These are phyloP conservation scores for Pulveroboletus sp. DNA, from an alignment of 1,284 basidiomycete species.

Conservation along the genomic window DNA sequence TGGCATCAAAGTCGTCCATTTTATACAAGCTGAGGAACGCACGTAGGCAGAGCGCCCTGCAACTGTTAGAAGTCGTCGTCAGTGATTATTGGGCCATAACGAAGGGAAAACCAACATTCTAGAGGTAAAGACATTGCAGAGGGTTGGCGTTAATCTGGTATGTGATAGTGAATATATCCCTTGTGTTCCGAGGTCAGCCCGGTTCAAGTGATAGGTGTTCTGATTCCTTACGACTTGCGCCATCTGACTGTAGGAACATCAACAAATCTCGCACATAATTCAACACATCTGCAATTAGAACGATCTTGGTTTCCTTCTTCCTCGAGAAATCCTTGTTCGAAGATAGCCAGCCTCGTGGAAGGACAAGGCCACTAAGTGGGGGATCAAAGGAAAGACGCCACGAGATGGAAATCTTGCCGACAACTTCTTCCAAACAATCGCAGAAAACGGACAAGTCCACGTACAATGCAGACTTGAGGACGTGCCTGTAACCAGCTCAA, in stretches of 20 bases:
- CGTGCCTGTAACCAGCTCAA: constrained; percentile 38
- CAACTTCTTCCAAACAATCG: constrained; percentile 47
- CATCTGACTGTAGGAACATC: constrained; percentile 16
- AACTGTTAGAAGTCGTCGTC: constrained; percentile 15
- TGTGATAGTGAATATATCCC: constrained; percentile 19
- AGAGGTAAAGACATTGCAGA: constrained; percentile 27
- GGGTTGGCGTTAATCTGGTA: constrained; percentile 25
- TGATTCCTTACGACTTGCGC: constrained; percentile 12
- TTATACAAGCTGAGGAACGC: constrained; percentile 10
- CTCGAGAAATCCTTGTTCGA: too few species aligned
- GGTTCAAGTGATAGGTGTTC: too few species aligned
- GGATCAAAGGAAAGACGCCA: constrained; percentile 23
- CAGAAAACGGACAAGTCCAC: constrained; percentile 48
- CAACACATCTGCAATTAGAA: constrained; percentile 12
- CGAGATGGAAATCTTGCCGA: constrained; percentile 41
- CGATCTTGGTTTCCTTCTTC: constrained; percentile 19
- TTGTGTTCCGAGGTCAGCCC: constrained; percentile 2
- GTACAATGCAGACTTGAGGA: constrained; percentile 37
- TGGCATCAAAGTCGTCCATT: neutral
- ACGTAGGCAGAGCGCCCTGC: constrained; percentile 31
- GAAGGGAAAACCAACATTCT: constrained; percentile 28
- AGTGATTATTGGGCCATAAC: too few species aligned
- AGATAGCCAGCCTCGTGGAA: too few species aligned
- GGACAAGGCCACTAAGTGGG: constrained; percentile 44
- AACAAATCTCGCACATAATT: constrained; percentile 16